Base-by-base conservation (phyloP, 805 yeast species). In the Wickerhamomyces pijperi region DNA sequence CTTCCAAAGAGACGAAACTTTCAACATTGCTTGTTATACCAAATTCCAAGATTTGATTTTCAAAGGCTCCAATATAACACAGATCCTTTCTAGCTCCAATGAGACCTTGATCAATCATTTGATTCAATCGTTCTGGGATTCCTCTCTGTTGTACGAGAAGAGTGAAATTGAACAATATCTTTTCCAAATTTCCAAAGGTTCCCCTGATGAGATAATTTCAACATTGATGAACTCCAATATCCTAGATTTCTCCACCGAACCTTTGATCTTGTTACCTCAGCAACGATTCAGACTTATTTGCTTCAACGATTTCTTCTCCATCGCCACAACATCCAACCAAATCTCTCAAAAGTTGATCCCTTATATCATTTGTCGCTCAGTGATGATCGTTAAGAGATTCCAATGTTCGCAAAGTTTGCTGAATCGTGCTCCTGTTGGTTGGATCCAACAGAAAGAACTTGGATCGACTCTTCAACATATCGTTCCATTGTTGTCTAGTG, bases 371-470 rank as follows among this genome's bases (percentile, higher is more conserved):
- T 21, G 23, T 21, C 23, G 23, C 43, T 32, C 21, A 14, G n/a
- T 25, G 9, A 25, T 25, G 29, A 25, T 25, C 29, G 13, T 25
- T 34, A 66, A 81, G 40, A 72, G 81, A 42, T 78, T 74, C 44
- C 61, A 82, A 6, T 74, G 80, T 14, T 87, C 82, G 46, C 72
- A 68, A 37, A 70, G 67, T 25, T 58, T 87, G 12, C 53, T 79
- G 5, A 73, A 76, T 28, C 63, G 56, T 23, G 71, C 71, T 38
- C 97, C 97, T 1, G 61, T 82, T 14, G 73, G 90, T 0, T 65
- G 70, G 32, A 56, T 82, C 7, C 85, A 84, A 46, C 72, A 72
- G 39, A 57, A 61, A 5, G 97, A 88, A 54, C 50, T 87, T n/a
- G 44, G 46, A 12, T 48, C 62, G 0, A 49, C 76, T 5, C 47